A percentile compares a stretch with the other conserved stretches of the same genome.
Conservation (phyloP, 805 yeast species). For the Myxozyma geophila region DNA sequence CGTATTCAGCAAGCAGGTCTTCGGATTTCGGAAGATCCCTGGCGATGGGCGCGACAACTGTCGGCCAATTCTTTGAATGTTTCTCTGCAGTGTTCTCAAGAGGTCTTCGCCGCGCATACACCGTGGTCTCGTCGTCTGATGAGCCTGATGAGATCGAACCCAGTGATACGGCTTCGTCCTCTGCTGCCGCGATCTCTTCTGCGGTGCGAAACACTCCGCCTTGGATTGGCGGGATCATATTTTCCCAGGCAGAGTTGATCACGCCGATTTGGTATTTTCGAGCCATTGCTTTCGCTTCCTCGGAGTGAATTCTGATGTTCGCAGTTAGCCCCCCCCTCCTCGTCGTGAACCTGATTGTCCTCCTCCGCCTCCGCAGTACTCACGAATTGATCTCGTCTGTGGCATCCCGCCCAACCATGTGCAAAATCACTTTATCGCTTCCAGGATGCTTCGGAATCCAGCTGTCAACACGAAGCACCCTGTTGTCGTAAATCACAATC, state of each 20-base stretch:
- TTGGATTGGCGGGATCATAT: slow-evolving; percentile 85
- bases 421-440: slow-evolving; percentile 81
- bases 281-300: slow-evolving; percentile 59
- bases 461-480: slow-evolving; percentile 64
- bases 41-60: slow-evolving; percentile 7
- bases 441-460: slow-evolving; percentile 87
- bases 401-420: slow-evolving; percentile 87
- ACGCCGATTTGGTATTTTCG: slow-evolving; percentile 66
- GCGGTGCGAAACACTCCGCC: slow-evolving; percentile 59
- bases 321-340: not conserved
- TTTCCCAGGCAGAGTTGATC: slow-evolving; percentile 68
- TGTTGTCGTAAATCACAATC: slow-evolving; percentile 65
- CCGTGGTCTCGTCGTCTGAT: slow-evolving; percentile 7
- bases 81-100: not conserved
- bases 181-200: slow-evolving; percentile 5
- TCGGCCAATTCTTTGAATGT: not conserved
- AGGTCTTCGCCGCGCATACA: not conserved
- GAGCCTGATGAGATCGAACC: slow-evolving; percentile 16
- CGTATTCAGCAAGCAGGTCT: slow-evolving; percentile 59
- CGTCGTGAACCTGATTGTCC: not conserved
- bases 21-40: slow-evolving; percentile 32
- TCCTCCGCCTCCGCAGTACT: not conserved
- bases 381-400: slow-evolving; percentile 83
- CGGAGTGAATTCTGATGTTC: slow-evolving; percentile 59
- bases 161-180: slow-evolving; percentile 19